These are phyloP conservation scores for Saccharomycodes ludwigii DNA, from an alignment of 805 yeast genomes.

Conservation along the genomic window DNA sequence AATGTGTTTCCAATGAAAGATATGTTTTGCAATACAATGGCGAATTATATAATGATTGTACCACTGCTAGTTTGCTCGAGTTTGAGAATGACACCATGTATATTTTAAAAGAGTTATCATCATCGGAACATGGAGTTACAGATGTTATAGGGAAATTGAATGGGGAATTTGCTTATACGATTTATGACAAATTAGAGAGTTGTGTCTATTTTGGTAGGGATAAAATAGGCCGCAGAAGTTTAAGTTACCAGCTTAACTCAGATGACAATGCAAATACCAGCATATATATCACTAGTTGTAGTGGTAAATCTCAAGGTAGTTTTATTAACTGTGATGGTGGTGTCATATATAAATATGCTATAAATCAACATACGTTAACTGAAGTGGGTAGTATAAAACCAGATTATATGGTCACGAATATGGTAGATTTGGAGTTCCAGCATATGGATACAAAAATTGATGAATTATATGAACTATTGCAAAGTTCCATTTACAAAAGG, in stretches of 20 bases:
- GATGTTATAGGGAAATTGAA: conserved; percentile 32
- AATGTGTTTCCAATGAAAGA: conserved; percentile 40
- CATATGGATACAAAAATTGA: conserved; percentile 7
- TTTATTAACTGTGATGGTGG: conserved; percentile 49
- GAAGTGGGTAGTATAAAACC: conserved; percentile 9
- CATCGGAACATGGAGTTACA: conserved; percentile 24
- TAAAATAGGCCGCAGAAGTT: conserved; percentile 65
- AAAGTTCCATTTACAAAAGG: conserved; percentile 33
- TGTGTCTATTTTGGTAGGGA: conserved; percentile 74
- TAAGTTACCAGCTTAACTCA: conserved; percentile 31
- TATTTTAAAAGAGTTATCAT: conserved; percentile 28
- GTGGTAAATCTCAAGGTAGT: conserved; percentile 12
- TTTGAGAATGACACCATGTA: conserved; percentile 48
- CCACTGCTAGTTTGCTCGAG: conserved; percentile 21
- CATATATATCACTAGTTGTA: conserved; percentile 36
- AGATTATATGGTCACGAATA: conserved; percentile 12
- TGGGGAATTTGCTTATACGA: conserved; percentile 76
- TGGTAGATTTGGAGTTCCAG: conserved; percentile 11
- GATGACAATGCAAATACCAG: conserved; percentile 22
- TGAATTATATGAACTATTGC: conserved; percentile 21
- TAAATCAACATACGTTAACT: conserved; percentile 11
- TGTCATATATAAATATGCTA: conserved; percentile 32
- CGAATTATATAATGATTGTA: conserved; percentile 66
- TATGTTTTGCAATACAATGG: conserved; percentile 75
- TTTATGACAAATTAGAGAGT: conserved; percentile 28